phyloP scores from a whole-genome alignment of 495 filamentous ascomycete genomes.

The Filosporella fistucella region DNA sequence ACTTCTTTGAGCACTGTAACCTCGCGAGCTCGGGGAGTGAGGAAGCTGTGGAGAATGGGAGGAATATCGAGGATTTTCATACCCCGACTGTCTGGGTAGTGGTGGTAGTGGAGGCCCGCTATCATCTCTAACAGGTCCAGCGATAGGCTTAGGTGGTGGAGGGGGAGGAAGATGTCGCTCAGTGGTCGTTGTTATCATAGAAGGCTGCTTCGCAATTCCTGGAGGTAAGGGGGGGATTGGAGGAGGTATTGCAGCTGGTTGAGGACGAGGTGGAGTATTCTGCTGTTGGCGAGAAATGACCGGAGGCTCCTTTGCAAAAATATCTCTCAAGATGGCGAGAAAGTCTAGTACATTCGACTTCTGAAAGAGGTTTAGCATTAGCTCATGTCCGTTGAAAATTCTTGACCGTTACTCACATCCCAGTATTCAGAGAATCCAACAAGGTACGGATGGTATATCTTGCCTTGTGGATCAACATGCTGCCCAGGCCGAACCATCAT shows the following conservation, averaged over 20 bases:
- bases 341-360: conserved; percentile 79
- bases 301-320: conserved; percentile 93
- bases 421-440: conserved; percentile 83
- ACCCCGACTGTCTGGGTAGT: conserved; percentile 26
- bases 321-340: conserved; percentile 72
- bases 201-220: conserved; percentile 38
- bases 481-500: conserved; percentile 91
- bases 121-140: conserved; percentile 8
- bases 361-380: conserved; percentile 40
- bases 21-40: conserved; percentile 14
- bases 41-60: conserved; percentile 9
- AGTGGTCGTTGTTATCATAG: conserved; percentile 18
- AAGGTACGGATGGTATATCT: conserved; percentile 93
- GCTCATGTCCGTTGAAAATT: conserved; percentile 1
- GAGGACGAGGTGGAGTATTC: conserved; percentile 33
- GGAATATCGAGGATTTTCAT: conserved; percentile 6
- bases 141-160: conserved; percentile 30
- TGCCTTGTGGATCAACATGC: conserved; percentile 91
- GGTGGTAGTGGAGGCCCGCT: conserved; percentile 36
- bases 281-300: conserved; percentile 70
- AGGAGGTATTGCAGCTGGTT: conserved; percentile 49
- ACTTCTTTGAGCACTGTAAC: conserved; percentile 14
- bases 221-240: conserved; percentile 68
- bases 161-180: conserved; percentile 30
- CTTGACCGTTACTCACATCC: conserved; percentile 61